phyloP scores from a whole-genome alignment of 1,139 yeast species.

The Yamadazyma jaroonii region DNA sequence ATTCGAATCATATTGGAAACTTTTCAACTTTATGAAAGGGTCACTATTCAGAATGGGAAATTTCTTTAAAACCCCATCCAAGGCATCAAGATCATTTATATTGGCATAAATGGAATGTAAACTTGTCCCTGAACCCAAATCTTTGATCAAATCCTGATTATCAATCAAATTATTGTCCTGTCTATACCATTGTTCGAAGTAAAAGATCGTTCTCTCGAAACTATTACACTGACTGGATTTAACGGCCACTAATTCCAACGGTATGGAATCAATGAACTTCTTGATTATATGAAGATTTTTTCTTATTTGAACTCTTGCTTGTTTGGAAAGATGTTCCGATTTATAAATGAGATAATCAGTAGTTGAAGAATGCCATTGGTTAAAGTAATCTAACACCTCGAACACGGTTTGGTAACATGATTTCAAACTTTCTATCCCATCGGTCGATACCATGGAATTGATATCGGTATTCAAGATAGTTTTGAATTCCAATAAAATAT shows the following conservation, averaged over 20 bases:
- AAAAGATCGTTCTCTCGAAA: conserved; percentile 85
- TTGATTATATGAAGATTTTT: conserved; percentile 38
- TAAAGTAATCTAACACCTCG: conserved; percentile 77
- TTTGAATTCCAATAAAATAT: conserved; percentile 56
- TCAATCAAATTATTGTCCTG: conserved; percentile 10
- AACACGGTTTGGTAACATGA: conserved; percentile 72
- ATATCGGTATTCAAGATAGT: conserved; percentile 51
- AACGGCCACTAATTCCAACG: conserved; percentile 68
- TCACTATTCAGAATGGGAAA: conserved; percentile 58
- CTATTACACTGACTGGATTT: conserved; percentile 83
- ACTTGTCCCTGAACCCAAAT: conserved; percentile 30
- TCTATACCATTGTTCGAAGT: conserved; percentile 74
- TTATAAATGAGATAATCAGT: conserved; percentile 22
- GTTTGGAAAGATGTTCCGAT: conserved; percentile 15
- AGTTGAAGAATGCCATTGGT: conserved; percentile 63
- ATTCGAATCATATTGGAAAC: conserved; percentile 80
- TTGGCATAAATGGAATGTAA: conserved; percentile 81
- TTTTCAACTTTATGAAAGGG: conserved; percentile 55
- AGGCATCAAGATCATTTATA: conserved; percentile 85
- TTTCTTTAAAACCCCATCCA: conserved; percentile 79
- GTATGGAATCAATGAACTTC: conserved; percentile 51
- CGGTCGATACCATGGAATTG: conserved; percentile 37
- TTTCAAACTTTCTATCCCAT: conserved; percentile 54
- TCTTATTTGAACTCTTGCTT: conserved; percentile 12
- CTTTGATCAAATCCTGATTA: conserved; percentile 1